Conservation (phyloP, 495 filamentous ascomycete genomes). For the Tricharina praecox region DNA sequence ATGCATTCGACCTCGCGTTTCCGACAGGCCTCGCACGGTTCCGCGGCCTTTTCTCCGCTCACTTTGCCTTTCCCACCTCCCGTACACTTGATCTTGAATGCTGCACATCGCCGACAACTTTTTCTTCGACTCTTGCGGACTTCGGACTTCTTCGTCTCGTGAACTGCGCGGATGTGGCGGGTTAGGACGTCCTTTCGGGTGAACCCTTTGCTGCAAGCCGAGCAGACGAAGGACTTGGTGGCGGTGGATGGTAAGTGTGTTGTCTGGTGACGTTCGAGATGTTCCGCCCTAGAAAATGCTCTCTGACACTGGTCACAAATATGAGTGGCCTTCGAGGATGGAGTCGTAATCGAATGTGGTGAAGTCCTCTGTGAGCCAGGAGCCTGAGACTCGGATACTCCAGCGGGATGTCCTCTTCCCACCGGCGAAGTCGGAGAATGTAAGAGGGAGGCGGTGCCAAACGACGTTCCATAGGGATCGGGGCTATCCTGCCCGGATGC, state of each 20-base stretch:
- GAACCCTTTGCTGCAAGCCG: conserved; percentile 25
- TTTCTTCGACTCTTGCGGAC: conserved; percentile 24
- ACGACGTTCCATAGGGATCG: not conserved
- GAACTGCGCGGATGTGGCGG: conserved; percentile 24
- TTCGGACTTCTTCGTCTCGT: conserved; percentile 25
- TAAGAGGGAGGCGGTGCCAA: not conserved
- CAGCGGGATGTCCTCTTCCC: not conserved
- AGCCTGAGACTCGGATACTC: not conserved
- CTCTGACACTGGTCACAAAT: conserved; percentile 25
- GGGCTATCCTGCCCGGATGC: not conserved
- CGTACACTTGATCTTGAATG: conserved; percentile 27
- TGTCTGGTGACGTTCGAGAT: conserved; percentile 24
- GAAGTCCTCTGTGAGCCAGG: not conserved
- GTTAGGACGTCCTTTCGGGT: conserved; percentile 26
- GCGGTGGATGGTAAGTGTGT: conserved; percentile 25
- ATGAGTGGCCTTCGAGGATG: conserved; percentile 19
- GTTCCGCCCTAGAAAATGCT: conserved; percentile 24
- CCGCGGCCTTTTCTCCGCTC: conserved; percentile 21
- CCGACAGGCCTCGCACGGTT: conserved; percentile 26
- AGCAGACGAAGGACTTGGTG: conserved; percentile 25
- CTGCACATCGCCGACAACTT: conserved; percentile 24
- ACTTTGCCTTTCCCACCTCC: conserved; percentile 18
- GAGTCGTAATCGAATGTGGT: not conserved
- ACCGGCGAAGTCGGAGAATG: not conserved
- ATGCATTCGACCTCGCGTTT: conserved; percentile 24